These are phyloP conservation scores for Westerdykella sp. DNA, from an alignment of 2,329 filamentous ascomycete genomes.

Conservation along the genomic window DNA sequence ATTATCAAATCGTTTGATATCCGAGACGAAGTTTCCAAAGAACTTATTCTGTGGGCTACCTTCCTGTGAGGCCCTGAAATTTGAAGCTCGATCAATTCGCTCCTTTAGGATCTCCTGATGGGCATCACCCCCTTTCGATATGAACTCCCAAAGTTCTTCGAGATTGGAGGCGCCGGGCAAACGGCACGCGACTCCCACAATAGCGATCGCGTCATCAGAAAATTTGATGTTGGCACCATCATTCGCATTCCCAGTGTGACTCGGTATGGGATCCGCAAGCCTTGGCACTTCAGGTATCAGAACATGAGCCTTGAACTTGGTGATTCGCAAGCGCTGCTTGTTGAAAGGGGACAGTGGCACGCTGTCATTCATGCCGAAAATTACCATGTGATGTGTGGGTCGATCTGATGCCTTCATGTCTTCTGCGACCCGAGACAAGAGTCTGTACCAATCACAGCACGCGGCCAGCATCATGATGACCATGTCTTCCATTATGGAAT, in stretches of 20 bases:
- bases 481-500: conserved; percentile 7
- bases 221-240: not conserved
- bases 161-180: conserved; percentile 8
- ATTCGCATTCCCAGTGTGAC: not conserved
- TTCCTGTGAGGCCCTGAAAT: conserved; percentile 3
- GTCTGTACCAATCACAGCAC: conserved; percentile 16
- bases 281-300: conserved; percentile 1
- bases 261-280: conserved; percentile 4
- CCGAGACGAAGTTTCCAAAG: conserved; percentile 18
- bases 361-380: conserved; percentile 19
- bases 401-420: conserved; percentile 8
- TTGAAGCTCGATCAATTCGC: conserved; percentile 3
- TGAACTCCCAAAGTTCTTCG: conserved; percentile 11
- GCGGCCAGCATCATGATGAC: conserved; percentile 15
- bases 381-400: conserved; percentile 9
- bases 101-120: conserved; percentile 5
- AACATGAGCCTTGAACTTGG: conserved; percentile 7
- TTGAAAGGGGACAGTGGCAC: conserved; percentile 14
- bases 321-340: conserved; percentile 5
- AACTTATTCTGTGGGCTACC: conserved; percentile 6
- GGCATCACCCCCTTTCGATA: conserved; percentile 2
- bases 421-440: conserved; percentile 12
- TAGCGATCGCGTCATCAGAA: conserved; percentile 5
- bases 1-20: conserved; percentile 31
- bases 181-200: conserved; percentile 9